These are phyloP conservation scores for Penicillium roqueforti DNA, from an alignment of 495 filamentous ascomycete genomes.

Conservation along the genomic window DNA sequence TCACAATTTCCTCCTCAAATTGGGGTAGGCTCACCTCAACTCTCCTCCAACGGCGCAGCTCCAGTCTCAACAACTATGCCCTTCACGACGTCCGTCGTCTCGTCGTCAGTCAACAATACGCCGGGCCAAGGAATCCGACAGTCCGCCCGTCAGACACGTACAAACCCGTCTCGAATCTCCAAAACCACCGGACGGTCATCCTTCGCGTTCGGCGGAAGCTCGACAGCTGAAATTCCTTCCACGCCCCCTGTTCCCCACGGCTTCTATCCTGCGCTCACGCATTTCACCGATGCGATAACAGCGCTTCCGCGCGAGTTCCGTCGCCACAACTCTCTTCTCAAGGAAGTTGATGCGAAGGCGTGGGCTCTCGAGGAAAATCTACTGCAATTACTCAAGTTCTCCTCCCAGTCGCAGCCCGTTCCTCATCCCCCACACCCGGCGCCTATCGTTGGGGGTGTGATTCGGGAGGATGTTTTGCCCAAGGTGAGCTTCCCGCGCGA, in stretches of 20 bases:
- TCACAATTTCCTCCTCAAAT: constrained; percentile 1
- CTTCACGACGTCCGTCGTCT: constrained; percentile 31
- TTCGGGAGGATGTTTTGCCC: constrained; percentile 38
- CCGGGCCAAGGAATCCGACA: constrained; percentile 43
- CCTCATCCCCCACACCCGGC: constrained; percentile 36
- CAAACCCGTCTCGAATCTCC: constrained; percentile 56
- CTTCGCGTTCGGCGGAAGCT: constrained; percentile 40
- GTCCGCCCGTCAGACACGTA: constrained; percentile 56
- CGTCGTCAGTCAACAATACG: constrained; percentile 30
- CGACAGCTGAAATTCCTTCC: constrained; percentile 30
- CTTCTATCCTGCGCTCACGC: constrained; percentile 88
- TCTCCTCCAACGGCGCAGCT: constrained; percentile 15
- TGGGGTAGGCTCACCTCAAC: constrained; percentile 11
- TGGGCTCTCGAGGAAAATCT: constrained; percentile 58
- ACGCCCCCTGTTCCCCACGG: constrained; percentile 46
- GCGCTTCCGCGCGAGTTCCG: constrained; percentile 93
- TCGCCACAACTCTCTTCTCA: constrained; percentile 87
- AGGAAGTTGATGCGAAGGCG: constrained; percentile 93
- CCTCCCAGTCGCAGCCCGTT: constrained; percentile 54
- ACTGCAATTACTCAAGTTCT: constrained; percentile 61
- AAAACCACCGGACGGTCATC: constrained; percentile 53
- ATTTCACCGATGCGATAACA: constrained; percentile 89
- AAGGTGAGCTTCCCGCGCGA: constrained; percentile 20
- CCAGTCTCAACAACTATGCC: constrained; percentile 18
- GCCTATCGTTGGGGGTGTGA: constrained; percentile 37